Percentiles rank a stretch among this genome's conserved stretches.
These are phyloP conservation scores for Xylariaceae sp. DNA, from an alignment of 2,329 filamentous ascomycete genomes.

Conservation along the genomic window DNA sequence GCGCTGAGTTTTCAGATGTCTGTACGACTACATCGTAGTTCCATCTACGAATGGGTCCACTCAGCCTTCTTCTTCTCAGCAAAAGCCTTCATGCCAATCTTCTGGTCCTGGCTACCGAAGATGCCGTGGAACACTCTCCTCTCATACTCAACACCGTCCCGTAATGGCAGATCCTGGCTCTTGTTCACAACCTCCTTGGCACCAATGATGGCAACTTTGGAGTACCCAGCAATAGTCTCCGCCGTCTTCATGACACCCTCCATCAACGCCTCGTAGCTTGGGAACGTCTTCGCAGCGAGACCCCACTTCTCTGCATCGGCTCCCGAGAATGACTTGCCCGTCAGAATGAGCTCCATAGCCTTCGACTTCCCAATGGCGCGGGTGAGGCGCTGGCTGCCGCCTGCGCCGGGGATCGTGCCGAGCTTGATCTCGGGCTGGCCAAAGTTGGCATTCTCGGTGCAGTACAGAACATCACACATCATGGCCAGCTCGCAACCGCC, in stretches of 20 bases:
- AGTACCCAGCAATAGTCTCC: conserved; percentile 84
- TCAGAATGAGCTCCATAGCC: conserved; percentile 90
- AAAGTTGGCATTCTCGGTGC: conserved; percentile 80
- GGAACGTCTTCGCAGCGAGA: conserved; percentile 78
- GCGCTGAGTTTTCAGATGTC: too few relatives aligned
- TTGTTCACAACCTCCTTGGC: conserved; percentile 99
- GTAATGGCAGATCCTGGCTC: conserved; percentile 84
- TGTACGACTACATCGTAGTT: background rate
- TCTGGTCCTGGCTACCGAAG: conserved; percentile 95
- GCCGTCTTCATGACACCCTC: conserved; percentile 79
- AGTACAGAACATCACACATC: conserved; percentile 97
- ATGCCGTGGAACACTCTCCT: conserved; percentile 86
- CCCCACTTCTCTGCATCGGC: conserved; percentile 87
- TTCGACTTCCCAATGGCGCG: conserved; percentile 77
- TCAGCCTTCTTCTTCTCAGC: conserved; percentile 90
- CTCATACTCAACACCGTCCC: conserved; percentile 94
- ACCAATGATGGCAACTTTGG: conserved; percentile 80
- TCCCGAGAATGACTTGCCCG: conserved; percentile 79
- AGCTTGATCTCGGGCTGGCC: conserved; percentile 97
- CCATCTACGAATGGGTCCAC: conserved; percentile 73
- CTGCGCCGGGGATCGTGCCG: conserved; percentile 86
- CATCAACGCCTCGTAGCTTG: conserved; percentile 76
- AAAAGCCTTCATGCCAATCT: conserved; percentile 95
- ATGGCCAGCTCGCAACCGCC: conserved; percentile 95
- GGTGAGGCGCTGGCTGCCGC: conserved; percentile 85